A percentile compares a stretch with the other conserved stretches of the same genome.
Evolutionary conservation across 73 alveolate species (phyloP).

Genomic region (Symbiodinium natans): DNA sequence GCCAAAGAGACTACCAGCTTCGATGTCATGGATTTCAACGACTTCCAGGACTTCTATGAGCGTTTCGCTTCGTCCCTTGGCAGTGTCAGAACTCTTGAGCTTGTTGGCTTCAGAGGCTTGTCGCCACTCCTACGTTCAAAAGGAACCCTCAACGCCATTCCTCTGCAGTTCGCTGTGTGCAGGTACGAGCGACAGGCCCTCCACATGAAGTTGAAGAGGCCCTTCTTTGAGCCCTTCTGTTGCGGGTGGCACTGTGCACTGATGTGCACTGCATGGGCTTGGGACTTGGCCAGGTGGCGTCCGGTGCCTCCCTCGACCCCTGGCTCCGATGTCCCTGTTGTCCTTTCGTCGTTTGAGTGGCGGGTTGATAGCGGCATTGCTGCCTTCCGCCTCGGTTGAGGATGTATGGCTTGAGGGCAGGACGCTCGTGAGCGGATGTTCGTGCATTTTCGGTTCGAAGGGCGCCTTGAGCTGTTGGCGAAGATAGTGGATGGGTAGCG

Average conservation of each 20-base stretch:
- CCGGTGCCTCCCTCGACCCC: background rate
- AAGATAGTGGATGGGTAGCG: too few relatives aligned
- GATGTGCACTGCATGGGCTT: too few relatives aligned
- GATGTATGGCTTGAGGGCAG: too few relatives aligned
- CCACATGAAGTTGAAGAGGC: conserved; percentile 60
- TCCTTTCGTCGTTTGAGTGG: too few relatives aligned
- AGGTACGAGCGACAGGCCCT: conserved; percentile 42
- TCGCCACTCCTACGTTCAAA: too few relatives aligned
- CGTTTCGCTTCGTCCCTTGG: conserved; percentile 33
- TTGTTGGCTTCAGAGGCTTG: background rate
- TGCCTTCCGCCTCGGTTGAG: too few relatives aligned
- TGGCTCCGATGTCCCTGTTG: background rate
- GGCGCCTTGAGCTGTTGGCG: too few relatives aligned
- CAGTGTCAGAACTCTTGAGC: background rate
- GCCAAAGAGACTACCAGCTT: conserved; percentile 74
- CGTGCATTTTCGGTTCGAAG: too few relatives aligned
- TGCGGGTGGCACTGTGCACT: background rate
- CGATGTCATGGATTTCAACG: conserved; percentile 82
- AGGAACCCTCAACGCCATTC: too few relatives aligned
- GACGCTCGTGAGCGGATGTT: too few relatives aligned
- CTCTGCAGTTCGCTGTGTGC: too few relatives aligned
- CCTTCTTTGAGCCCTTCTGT: background rate
- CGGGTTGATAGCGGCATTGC: too few relatives aligned
- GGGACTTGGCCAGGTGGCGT: background rate
- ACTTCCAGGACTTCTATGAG: conserved; percentile 87